A percentile compares a stretch with the other conserved stretches of the same genome.
These are phyloP conservation scores for Gaillardinia entomophila DNA, from an alignment of 805 yeast genomes.

Conservation along the genomic window DNA sequence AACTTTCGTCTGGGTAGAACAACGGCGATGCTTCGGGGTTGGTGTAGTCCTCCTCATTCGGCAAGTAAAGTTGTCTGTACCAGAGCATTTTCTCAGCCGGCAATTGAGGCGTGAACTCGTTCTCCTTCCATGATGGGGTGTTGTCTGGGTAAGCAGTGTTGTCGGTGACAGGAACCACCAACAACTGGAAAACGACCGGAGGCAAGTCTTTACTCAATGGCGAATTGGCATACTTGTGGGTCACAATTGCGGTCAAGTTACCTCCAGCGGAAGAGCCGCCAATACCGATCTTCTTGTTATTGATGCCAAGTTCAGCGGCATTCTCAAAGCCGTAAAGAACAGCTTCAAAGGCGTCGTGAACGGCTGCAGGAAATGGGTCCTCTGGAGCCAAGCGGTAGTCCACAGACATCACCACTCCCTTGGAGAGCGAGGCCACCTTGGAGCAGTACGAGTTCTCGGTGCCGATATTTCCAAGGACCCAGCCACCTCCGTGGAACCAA, in stretches of 20 bases:
- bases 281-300: conserved; percentile 27
- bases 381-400: conserved; percentile 50
- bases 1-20: conserved; percentile 33
- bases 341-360: conserved; percentile 38
- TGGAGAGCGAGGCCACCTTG: conserved; percentile 28
- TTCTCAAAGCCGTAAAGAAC: conserved; percentile 19
- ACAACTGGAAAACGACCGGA: conserved; percentile 30
- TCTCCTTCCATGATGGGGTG: conserved; percentile 32
- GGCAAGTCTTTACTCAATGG: conserved; percentile 18
- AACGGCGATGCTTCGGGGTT: conserved; percentile 37
- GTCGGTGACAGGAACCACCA: conserved; percentile 41
- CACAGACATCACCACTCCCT: conserved; percentile 38
- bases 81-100: conserved; percentile 43
- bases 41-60: conserved; percentile 17
- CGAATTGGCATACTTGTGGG: conserved; percentile 27
- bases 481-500: conserved; percentile 44
- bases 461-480: conserved; percentile 34
- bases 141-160: conserved; percentile 33
- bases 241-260: conserved; percentile 29
- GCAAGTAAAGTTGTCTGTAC: conserved; percentile 38
- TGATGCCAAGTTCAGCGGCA: conserved; percentile 17
- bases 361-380: conserved; percentile 42
- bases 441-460: conserved; percentile 41
- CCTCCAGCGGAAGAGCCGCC: conserved; percentile 48
- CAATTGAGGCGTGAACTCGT: conserved; percentile 35